Percentiles rank a stretch among this genome's conserved stretches.
Conservation (phyloP, 1,284 basidiomycete species). For the Leccinum subrobustum region DNA sequence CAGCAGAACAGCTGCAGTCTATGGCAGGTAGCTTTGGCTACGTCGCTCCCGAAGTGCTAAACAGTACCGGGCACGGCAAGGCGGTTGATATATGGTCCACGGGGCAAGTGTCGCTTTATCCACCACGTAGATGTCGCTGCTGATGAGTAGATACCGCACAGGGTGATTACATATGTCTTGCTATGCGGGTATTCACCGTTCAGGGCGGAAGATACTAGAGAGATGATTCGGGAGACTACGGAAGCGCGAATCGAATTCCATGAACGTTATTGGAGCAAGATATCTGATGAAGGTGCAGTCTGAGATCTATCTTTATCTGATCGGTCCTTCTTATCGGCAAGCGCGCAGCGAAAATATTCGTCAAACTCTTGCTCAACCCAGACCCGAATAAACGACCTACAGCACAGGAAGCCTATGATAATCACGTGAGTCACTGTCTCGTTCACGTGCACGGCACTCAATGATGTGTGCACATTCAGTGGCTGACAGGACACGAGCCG, state of each 20-base stretch:
- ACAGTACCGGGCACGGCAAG: conserved; percentile 83
- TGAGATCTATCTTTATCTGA: no score
- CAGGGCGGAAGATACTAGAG: conserved; percentile 77
- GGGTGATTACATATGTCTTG: conserved; percentile 91
- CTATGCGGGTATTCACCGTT: conserved; percentile 95
- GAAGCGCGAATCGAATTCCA: conserved; percentile 87
- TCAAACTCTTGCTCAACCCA: conserved; percentile 70
- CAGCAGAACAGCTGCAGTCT: conserved; percentile 77
- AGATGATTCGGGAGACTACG: conserved; percentile 81
- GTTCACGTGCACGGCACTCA: not conserved
- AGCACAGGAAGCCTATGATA: conserved; percentile 68
- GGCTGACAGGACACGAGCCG: conserved; percentile 63
- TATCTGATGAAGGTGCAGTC: conserved; percentile 64
- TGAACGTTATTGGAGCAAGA: conserved; percentile 91
- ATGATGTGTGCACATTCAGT: conserved; percentile 39
- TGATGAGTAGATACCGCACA: conserved; percentile 31
- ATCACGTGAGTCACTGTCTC: conserved; percentile 37
- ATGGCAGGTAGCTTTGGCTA: conserved; percentile 93
- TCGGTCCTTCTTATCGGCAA: not conserved
- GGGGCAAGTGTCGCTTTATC: conserved; percentile 55
- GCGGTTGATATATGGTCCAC: conserved; percentile 93
- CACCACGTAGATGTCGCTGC: not conserved
- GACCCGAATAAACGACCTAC: conserved; percentile 75
- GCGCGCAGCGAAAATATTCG: conserved; percentile 78
- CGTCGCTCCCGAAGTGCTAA: conserved; percentile 90